Conservation (phyloP, 306 rosid genomes). For the Lathyrus sativus region DNA sequence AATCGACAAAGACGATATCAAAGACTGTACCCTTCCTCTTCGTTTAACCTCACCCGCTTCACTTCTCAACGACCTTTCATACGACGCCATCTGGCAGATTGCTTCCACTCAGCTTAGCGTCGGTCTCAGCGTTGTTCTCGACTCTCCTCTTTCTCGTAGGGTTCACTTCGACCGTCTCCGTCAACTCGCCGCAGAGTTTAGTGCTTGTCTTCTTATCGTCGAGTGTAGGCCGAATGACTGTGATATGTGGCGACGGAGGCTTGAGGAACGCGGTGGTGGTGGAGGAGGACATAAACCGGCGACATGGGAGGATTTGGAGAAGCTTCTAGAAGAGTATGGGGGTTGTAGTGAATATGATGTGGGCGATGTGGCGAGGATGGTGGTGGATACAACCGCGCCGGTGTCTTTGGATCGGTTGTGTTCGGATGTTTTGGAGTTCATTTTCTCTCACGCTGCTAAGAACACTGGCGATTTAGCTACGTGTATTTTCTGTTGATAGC, state of each 20-base stretch:
- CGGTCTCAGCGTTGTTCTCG: slow-evolving; percentile 65
- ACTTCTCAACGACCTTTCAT: slow-evolving; percentile 72
- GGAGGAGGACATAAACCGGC: slow-evolving; percentile 52
- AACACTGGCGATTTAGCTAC: slow-evolving; percentile 15
- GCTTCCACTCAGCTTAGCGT: slow-evolving; percentile 61
- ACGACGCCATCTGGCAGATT: slow-evolving; percentile 49
- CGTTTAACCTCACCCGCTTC: slow-evolving; percentile 36
- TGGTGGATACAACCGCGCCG: slow-evolving; percentile 57
- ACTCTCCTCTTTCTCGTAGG: slow-evolving; percentile 70
- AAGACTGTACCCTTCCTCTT: slow-evolving; percentile 48
- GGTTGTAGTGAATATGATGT: slow-evolving; percentile 67
- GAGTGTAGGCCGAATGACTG: slow-evolving; percentile 59
- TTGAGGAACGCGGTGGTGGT: slow-evolving; percentile 46
- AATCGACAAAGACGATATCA: slow-evolving; percentile 65
- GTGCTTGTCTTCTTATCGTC: slow-evolving; percentile 45
- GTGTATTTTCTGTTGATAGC: not conserved
- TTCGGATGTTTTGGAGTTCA: slow-evolving; percentile 53
- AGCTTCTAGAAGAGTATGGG: slow-evolving; percentile 55
- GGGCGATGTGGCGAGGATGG: slow-evolving; percentile 55
- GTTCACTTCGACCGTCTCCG: slow-evolving; percentile 58
- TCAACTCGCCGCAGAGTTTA: slow-evolving; percentile 14
- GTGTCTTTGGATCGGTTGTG: slow-evolving; percentile 40
- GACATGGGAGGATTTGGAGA: slow-evolving; percentile 69
- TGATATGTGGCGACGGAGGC: slow-evolving; percentile 57
- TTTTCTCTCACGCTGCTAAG: slow-evolving; percentile 29